Base-by-base conservation (phyloP, 2,329 filamentous ascomycete species). In the Aspergillus sergii region DNA sequence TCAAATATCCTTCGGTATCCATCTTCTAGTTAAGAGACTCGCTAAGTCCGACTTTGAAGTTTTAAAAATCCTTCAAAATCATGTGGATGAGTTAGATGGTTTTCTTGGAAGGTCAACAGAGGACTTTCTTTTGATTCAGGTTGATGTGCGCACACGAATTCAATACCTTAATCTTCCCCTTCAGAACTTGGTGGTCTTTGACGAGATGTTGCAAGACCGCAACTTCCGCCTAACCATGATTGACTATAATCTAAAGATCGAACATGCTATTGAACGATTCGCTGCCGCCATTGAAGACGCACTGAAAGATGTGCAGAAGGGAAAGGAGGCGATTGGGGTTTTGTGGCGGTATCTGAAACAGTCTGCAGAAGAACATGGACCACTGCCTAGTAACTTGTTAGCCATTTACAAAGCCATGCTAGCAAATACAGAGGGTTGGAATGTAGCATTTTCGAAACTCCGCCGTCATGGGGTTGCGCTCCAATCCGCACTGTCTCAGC, bases 71-170 rank as follows among this genome's bases (percentile, higher is more conserved):
- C 83, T 98, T 61, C 93, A 97, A 73, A 89, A 88, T 16, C 94
- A 98, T 76, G 95, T 98, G 64, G 92, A 97, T 73, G 94, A 98
- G 77, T 88, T 98, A 34, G 95, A 98, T 77, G 89, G 91, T 71
- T 97, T 97, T 72, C 82, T 98, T 39, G 92, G 96, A 76, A 88
- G 91, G 21, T 91, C 92, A 0, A 87, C 92, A 50, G 93, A 96
- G 71, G 94, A 97, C 75, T 88, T 97, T 58, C 86, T 91, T 53
- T 82, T 93, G 58, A 92, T 93, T 5, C 86, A 89, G 51, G 83
- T 88, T 64, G 95, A 98, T 75, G 88, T 98, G 66, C 86, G 87
- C 60, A 91, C 92, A 66, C 88, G 94, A 28, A 89, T 96, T 65
- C 89, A 91, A 63, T 91, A 91, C 74, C 82, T 98, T 59, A 91